Base-by-base conservation (phyloP, 1,284 basidiomycete species). In the Spongiforma sp. region DNA sequence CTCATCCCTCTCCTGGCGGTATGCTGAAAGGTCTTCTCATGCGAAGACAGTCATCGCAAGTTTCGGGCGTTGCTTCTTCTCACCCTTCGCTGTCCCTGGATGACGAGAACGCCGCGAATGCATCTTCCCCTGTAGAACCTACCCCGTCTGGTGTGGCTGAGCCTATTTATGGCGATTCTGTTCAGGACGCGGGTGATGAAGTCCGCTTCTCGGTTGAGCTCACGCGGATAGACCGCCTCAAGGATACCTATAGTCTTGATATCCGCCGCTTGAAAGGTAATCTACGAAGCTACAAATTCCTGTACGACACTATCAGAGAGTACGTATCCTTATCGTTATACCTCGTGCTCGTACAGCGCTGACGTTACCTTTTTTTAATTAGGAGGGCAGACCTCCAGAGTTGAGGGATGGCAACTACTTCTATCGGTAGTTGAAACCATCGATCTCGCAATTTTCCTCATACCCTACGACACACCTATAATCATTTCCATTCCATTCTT, bases 191-290 rank as follows among this genome's bases (percentile, higher is more conserved):
- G 32, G 94, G 94, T 48, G 96, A 96, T 73, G 96, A 98, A 85
- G 93, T 98, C 67, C 88, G 93, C 68, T 98, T 98, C 82, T 93
- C 89, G 24, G 90, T 97, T 63, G 96, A 98, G 82, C 79, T 98
- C 66, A 97, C 95, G 56, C 83, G 91, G 68, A 85, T 98, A 73
- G 93, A 94, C 77, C 88, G 95, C 66, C 82, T 98, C 73, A 92
- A 91, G 69, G 93, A 93, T 71, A 93, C 94, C 52, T 95, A 92
- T 76, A 91, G 90, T 76, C 82, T 98, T 70, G 95, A 96, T 80
- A 91, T 98, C 77, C 89, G 96, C 70, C 82, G 96, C 67, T 78
- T 97, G 74, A 95, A 96, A 79, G 96, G 96, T n/a, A 92, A 93
- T 73, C 82, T 96, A 70, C 89, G 94, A 82, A 94, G 92, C 78